These are phyloP conservation scores for Paramecium sonneborni DNA, from an alignment of 73 alveolate genomes.

Conservation along the genomic window DNA sequence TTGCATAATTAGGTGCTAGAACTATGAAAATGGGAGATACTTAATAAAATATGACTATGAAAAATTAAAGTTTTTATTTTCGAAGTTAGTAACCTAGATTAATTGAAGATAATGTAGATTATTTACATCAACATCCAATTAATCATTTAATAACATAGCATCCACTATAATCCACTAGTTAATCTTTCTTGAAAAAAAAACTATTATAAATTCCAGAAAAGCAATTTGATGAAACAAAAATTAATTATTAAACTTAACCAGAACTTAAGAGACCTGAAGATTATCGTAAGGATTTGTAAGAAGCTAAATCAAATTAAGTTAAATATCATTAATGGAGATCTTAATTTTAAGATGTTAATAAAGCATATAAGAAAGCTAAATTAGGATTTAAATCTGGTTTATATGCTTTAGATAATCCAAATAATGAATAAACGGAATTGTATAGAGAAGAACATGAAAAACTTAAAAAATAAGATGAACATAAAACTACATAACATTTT, in stretches of 20 bases:
- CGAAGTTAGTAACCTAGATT: conserved; percentile 5
- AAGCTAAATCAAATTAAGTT: neutral
- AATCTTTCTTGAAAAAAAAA: neutral
- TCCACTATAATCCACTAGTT: neutral
- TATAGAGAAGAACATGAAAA: conserved; percentile 24
- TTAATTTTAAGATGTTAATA: conserved; percentile 23
- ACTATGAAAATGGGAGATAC: neutral
- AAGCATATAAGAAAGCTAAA: conserved; percentile 46
- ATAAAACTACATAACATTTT: neutral
- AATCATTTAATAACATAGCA: conserved; percentile 19
- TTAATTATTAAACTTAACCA: neutral
- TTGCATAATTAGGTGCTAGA: neutral
- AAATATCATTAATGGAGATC: conserved; percentile 36
- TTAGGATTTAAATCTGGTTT: conserved; percentile 23
- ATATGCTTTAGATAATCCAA: conserved; percentile 23
- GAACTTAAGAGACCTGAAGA: neutral
- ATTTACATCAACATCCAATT: neutral
- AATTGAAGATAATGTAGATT: conserved; percentile 9
- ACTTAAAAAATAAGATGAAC: neutral
- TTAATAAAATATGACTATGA: neutral
- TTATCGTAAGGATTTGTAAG: neutral
- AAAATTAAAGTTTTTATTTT: conserved; percentile 15
- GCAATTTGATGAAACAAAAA: conserved; percentile 13
- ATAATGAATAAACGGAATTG: neutral
- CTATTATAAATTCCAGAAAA: conserved; percentile 23